Percentiles rank a stretch among this genome's conserved stretches.
These are phyloP conservation scores for Panus rudis DNA, from an alignment of 768 basidiomycete species.

Conservation along the genomic window DNA sequence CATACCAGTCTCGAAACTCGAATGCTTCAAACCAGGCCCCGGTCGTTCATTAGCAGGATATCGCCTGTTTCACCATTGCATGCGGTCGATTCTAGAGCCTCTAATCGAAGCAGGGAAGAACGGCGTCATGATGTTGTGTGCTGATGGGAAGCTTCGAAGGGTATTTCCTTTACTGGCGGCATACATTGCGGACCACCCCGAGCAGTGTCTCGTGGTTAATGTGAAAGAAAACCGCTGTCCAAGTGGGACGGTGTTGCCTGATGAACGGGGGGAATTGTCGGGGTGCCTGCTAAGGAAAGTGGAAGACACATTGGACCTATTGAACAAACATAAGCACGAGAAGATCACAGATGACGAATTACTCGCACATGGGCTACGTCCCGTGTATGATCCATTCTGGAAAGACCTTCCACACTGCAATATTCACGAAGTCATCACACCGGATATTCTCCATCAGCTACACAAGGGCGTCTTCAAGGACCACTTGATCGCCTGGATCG, in stretches of 20 bases:
- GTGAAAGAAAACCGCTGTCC: conserved; percentile 14
- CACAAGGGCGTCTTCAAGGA: conserved; percentile 8
- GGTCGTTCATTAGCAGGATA: conserved; percentile 7
- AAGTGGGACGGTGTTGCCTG: conserved; percentile 4
- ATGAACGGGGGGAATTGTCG: conserved; percentile 8
- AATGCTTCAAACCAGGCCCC: conserved; percentile 14
- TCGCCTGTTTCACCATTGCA: conserved; percentile 17
- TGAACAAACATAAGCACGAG: not conserved
- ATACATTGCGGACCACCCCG: conserved; percentile 20
- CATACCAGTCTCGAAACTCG: conserved; percentile 22
- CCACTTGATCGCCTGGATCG: conserved; percentile 1
- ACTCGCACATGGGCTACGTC: not conserved
- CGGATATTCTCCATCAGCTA: conserved; percentile 5
- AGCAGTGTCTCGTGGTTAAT: conserved; percentile 18
- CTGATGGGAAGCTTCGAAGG: conserved; percentile 12
- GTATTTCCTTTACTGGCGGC: conserved; percentile 17
- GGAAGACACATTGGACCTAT: not conserved
- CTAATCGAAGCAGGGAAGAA: conserved; percentile 12
- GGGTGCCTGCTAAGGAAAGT: conserved; percentile 1
- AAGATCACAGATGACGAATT: not conserved
- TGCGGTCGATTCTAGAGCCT: conserved; percentile 13
- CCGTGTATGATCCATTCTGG: conserved; percentile 3
- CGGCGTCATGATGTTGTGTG: conserved; percentile 16
- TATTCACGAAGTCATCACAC: not conserved
- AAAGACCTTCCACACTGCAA: not conserved